Evolutionary conservation across 192 early-diverging fungal species (phyloP).

Genomic region (Dispira simplex): DNA sequence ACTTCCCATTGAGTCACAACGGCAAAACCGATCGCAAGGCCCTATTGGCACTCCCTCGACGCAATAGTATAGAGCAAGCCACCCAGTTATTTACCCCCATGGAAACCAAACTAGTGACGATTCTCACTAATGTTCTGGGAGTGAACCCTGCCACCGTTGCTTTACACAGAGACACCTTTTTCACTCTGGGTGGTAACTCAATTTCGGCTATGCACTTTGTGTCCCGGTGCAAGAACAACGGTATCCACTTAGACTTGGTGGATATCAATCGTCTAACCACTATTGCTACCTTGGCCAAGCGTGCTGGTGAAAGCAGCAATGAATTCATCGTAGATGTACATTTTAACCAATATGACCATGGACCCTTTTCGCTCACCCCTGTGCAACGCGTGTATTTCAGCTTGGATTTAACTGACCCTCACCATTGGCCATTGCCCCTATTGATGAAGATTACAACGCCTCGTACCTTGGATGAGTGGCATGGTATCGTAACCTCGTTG

Average conservation of each 20-base stretch:
- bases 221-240: not conserved
- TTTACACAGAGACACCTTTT: slow-evolving; percentile 13
- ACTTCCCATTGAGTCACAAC: not conserved
- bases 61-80: not conserved
- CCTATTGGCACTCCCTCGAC: not conserved
- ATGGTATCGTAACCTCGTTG: not conserved
- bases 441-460: not conserved
- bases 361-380: not conserved
- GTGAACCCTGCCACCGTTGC: not conserved
- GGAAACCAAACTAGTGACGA: not conserved
- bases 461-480: not conserved
- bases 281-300: not conserved
- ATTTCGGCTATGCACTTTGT: slow-evolving; percentile 15
- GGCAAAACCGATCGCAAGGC: slow-evolving; percentile 1
- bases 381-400: not conserved
- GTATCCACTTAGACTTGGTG: not conserved
- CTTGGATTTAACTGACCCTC: not conserved
- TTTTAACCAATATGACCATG: not conserved
- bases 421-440: not conserved
- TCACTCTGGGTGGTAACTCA: slow-evolving; percentile 23
- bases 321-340: not conserved
- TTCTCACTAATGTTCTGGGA: not conserved
- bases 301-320: no score
- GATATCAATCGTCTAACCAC: not conserved
- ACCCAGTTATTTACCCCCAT: no score